Conservation (phyloP, 768 basidiomycete species). For the Boletus rubroflammeus region DNA sequence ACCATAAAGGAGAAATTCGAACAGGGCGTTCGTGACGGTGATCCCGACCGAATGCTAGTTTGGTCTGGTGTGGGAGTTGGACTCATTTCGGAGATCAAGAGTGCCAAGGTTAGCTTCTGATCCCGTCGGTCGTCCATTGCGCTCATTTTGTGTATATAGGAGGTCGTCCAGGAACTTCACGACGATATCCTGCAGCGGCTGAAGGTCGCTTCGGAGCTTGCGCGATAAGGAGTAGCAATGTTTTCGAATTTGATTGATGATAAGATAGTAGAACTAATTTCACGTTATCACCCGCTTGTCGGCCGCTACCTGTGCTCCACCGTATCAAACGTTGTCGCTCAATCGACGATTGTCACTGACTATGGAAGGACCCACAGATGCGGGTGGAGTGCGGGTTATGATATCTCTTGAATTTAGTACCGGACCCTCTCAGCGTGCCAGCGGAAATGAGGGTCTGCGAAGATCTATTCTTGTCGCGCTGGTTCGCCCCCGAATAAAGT, state of each 20-base stretch:
- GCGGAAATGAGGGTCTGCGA: conserved; percentile 13
- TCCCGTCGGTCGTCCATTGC: neutral
- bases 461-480: neutral
- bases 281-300: conserved; percentile 3
- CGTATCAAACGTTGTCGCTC: conserved; percentile 12
- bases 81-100: conserved; percentile 45
- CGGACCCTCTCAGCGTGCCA: conserved; percentile 2
- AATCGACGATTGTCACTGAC: conserved; percentile 1
- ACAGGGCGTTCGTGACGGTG: conserved; percentile 42
- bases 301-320: conserved; percentile 12
- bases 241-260: conserved; percentile 22
- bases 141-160: conserved; percentile 35
- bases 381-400: conserved; percentile 9
- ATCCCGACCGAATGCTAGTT: conserved; percentile 50
- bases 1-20: conserved; percentile 42
- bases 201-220: conserved; percentile 24
- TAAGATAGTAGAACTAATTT: conserved; percentile 8
- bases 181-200: conserved; percentile 41
- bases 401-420: conserved; percentile 6
- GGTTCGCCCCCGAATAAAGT: neutral
- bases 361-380: conserved; percentile 3
- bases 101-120: conserved; percentile 35
- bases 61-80: conserved; percentile 72
- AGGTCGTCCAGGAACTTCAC: conserved; percentile 52
- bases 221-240: conserved; percentile 16